phyloP scores from a whole-genome alignment of 1,139 yeast species.

The Blastobotrys buckinghamii region DNA sequence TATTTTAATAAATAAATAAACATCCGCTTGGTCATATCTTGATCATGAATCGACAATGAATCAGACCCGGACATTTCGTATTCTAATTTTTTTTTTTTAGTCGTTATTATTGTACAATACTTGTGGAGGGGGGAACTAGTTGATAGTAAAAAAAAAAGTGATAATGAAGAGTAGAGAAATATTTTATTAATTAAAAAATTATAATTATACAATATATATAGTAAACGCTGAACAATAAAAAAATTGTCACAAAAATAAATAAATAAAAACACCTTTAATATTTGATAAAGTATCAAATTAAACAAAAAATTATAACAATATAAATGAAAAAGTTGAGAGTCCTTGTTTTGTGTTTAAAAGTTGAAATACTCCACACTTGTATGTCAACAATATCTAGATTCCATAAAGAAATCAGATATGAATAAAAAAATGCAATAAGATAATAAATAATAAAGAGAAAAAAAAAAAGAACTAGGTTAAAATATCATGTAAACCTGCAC shows the following conservation, averaged over 20 bases:
- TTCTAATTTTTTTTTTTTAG: too few species aligned
- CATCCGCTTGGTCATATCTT: neutral
- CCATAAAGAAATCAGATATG: too few species aligned
- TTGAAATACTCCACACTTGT: too few species aligned
- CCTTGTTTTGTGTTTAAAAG: too few species aligned
- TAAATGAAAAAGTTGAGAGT: neutral
- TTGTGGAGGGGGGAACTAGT: too few species aligned
- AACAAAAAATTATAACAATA: neutral
- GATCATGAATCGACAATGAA: neutral
- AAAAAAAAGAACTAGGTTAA: neutral
- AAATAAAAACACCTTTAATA: neutral
- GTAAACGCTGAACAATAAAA: neutral
- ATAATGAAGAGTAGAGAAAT: neutral
- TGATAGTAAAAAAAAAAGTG: too few species aligned
- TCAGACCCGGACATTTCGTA: neutral
- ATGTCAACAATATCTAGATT: too few species aligned
- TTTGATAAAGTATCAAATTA: too few species aligned
- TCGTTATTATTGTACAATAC: too few species aligned
- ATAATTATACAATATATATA: too few species aligned
- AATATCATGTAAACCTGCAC: slow-evolving; percentile 8
- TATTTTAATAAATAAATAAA: neutral
- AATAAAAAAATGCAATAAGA: too few species aligned
- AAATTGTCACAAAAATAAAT: neutral
- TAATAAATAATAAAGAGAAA: neutral
- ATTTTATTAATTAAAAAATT: neutral